Percentiles rank a stretch among this genome's conserved stretches.
Evolutionary conservation across 129 eudicot species (phyloP).

Genomic region (Helichrysum umbraculigerum): DNA sequence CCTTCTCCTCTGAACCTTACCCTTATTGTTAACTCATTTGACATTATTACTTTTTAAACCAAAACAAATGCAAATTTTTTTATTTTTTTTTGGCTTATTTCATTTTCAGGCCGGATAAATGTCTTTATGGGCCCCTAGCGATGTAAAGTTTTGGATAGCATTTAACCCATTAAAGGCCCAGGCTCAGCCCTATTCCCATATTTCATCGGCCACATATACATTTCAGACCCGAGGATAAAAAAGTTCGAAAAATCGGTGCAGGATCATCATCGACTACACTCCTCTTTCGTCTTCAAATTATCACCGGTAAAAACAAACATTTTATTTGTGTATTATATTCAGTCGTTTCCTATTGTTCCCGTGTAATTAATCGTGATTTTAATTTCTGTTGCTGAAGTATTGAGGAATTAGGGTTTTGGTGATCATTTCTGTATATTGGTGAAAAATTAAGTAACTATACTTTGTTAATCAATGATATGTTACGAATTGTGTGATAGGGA

Average conservation of each 20-base stretch:
- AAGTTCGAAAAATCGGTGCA: not conserved
- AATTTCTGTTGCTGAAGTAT: not conserved
- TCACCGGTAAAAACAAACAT: not conserved
- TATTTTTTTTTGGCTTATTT: too few species aligned
- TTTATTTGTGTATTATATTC: too few species aligned
- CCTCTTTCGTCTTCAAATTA: not conserved
- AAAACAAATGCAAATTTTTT: too few species aligned
- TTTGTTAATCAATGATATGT: not conserved
- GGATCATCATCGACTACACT: not conserved
- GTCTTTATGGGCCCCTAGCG: too few species aligned
- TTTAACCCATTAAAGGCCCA: too few species aligned
- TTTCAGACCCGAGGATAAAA: not conserved
- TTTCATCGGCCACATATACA: too few species aligned
- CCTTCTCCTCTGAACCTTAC: too few species aligned
- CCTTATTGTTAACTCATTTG: too few species aligned
- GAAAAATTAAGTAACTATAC: not conserved
- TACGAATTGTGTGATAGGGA: slow-evolving; percentile 31
- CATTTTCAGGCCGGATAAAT: too few species aligned
- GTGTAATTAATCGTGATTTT: too few species aligned
- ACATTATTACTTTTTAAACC: too few species aligned
- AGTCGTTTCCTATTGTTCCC: not conserved
- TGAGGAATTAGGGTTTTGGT: not conserved
- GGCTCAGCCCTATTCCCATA: not conserved
- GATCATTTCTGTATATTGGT: not conserved
- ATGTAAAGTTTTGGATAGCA: too few species aligned